Percentiles rank a stretch among this genome's conserved stretches.
These are phyloP conservation scores for Linum usitatissimum DNA, from an alignment of 345 rosid species.

Conservation along the genomic window DNA sequence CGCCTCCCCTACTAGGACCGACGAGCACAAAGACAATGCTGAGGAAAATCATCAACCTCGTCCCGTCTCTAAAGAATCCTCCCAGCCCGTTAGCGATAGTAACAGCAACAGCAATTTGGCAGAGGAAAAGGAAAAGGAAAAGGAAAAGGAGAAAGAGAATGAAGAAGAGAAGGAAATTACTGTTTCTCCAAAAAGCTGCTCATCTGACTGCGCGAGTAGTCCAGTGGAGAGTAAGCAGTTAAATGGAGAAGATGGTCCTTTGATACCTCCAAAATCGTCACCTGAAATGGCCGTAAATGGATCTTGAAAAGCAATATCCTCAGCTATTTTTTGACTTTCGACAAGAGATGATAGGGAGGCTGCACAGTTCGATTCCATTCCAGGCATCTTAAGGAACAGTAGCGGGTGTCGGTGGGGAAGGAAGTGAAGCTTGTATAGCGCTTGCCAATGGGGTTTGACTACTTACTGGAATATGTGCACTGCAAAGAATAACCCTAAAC, in stretches of 20 bases:
- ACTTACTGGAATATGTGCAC: too few species aligned
- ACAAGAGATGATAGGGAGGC: too few species aligned
- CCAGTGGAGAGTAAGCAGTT: slow-evolving; percentile 41
- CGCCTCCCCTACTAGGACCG: slow-evolving; percentile 13
- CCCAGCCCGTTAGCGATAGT: slow-evolving; percentile 2
- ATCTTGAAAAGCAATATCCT: slow-evolving; percentile 27
- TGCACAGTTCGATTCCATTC: too few species aligned
- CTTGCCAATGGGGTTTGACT: too few species aligned
- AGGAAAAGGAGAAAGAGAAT: slow-evolving; percentile 38
- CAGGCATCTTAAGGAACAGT: too few species aligned
- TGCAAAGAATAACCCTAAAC: too few species aligned
- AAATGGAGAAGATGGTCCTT: slow-evolving; percentile 50
- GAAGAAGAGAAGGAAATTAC: slow-evolving; percentile 39
- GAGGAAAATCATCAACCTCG: slow-evolving; percentile 19
- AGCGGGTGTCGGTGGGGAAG: too few species aligned
- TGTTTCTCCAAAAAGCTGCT: slow-evolving; percentile 34
- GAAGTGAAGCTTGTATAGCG: too few species aligned
- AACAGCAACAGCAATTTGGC: slow-evolving; percentile 27
- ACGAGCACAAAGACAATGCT: slow-evolving; percentile 27
- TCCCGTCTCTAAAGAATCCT: slow-evolving; percentile 23
- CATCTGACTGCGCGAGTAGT: slow-evolving; percentile 33
- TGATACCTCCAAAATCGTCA: slow-evolving; percentile 62
- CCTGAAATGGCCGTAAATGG: slow-evolving; percentile 95
- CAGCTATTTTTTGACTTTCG: too few species aligned
- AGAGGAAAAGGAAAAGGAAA: slow-evolving; percentile 37